A percentile compares a stretch with the other conserved stretches of the same genome.
phyloP scores from a whole-genome alignment of 108 stramenopile genomes.

The Fistulifera pelliculosa region DNA sequence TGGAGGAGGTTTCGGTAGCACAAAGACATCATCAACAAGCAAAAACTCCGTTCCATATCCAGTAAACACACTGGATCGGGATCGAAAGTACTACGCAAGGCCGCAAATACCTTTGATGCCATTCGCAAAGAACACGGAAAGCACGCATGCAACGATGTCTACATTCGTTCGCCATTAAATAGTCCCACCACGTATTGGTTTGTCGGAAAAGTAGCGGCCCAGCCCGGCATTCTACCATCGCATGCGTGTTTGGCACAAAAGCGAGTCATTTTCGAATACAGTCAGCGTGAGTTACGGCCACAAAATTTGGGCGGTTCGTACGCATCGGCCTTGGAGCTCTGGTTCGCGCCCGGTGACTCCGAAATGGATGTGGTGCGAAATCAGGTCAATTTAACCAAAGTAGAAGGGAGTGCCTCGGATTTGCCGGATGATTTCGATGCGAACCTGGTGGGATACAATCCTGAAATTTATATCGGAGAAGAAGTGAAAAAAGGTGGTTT shows the following conservation, averaged over 20 bases:
- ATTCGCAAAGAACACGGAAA: slow-evolving; percentile 48
- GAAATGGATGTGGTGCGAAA: slow-evolving; percentile 83
- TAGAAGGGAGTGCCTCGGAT: slow-evolving; percentile 42
- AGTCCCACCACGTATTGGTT: slow-evolving; percentile 58
- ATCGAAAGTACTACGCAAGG: slow-evolving; percentile 47
- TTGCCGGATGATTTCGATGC: slow-evolving; percentile 38
- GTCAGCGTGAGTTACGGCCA: slow-evolving; percentile 62
- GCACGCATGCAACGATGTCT: slow-evolving; percentile 40
- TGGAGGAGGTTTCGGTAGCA: too few species aligned
- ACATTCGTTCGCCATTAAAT: slow-evolving; percentile 59
- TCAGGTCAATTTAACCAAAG: slow-evolving; percentile 39
- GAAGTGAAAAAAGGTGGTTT: slow-evolving; percentile 66
- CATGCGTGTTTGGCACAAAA: slow-evolving; percentile 67
- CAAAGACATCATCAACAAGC: too few species aligned
- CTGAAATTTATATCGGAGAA: slow-evolving; percentile 82
- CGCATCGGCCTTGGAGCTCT: slow-evolving; percentile 46
- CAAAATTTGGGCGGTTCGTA: slow-evolving; percentile 70
- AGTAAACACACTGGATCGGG: slow-evolving; percentile 52
- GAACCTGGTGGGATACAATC: slow-evolving; percentile 64
- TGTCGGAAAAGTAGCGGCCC: slow-evolving; percentile 58
- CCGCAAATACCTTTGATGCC: slow-evolving; percentile 69
- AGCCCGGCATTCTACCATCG: slow-evolving; percentile 1
- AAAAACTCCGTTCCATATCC: background rate
- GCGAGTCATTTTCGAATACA: slow-evolving; percentile 72
- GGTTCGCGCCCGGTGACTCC: slow-evolving; percentile 73